These are phyloP conservation scores for Sphaerostilbella broomeana DNA, from an alignment of 2,329 filamentous ascomycete genomes.

Conservation along the genomic window DNA sequence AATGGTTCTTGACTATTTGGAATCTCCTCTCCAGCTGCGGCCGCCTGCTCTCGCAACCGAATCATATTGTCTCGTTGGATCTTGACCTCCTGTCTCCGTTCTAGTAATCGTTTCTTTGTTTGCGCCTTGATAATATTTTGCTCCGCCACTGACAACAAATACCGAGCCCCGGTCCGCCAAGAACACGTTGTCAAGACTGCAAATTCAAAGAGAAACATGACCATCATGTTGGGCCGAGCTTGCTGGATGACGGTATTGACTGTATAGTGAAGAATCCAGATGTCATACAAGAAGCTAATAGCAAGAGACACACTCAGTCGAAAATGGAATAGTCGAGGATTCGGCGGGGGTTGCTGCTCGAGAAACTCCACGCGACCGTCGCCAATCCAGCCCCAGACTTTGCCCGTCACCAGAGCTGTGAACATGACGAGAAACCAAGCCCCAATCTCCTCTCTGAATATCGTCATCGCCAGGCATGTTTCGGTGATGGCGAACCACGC, in stretches of 20 bases:
- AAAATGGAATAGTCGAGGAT: constrained; percentile 80
- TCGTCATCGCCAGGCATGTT: constrained; percentile 95
- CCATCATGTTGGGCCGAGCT: constrained; percentile 96
- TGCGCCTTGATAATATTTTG: constrained; percentile 68
- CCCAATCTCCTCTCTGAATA: constrained; percentile 91
- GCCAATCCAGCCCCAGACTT: constrained; percentile 98
- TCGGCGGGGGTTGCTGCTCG: constrained; percentile 89
- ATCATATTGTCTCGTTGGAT: constrained; percentile 49
- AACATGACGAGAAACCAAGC: constrained; percentile 97
- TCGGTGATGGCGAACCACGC: constrained; percentile 98
- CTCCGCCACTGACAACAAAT: constrained; percentile 72
- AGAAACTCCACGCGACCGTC: constrained; percentile 90
- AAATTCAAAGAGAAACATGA: constrained; percentile 99
- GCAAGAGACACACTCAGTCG: constrained; percentile 73
- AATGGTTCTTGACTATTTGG: constrained; percentile 40
- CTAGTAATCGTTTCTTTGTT: constrained; percentile 60
- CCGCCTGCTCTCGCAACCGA: constrained; percentile 41
- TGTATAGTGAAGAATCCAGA: constrained; percentile 73
- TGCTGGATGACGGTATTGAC: constrained; percentile 77
- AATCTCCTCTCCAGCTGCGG: constrained; percentile 54
- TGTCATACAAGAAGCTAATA: constrained; percentile 72
- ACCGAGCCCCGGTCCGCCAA: constrained; percentile 70
- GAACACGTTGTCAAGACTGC: constrained; percentile 78
- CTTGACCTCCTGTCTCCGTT: constrained; percentile 61
- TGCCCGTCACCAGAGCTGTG: constrained; percentile 81